phyloP scores from a whole-genome alignment of 1,139 yeast species.

The Saccharomyces hybrid region DNA sequence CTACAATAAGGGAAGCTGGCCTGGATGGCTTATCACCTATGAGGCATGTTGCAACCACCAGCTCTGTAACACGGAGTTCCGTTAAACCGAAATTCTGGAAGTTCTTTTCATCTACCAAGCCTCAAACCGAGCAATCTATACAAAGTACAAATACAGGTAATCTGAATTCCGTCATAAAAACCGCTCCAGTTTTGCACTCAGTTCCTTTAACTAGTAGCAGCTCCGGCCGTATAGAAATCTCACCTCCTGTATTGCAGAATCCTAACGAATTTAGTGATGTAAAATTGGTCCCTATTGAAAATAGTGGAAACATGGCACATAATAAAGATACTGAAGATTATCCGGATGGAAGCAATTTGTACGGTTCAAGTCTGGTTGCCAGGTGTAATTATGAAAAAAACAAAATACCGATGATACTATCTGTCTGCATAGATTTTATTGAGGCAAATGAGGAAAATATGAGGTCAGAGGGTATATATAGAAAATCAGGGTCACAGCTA shows the following conservation, averaged over 20 bases:
- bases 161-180: background rate
- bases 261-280: constrained; percentile 31
- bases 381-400: constrained; percentile 55
- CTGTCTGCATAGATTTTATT: constrained; percentile 69
- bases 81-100: constrained; percentile 25
- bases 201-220: background rate
- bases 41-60: background rate
- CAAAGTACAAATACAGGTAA: background rate
- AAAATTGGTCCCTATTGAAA: constrained; percentile 23
- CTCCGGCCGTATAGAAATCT: constrained; percentile 20
- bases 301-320: constrained; percentile 10
- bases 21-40: background rate
- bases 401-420: constrained; percentile 60
- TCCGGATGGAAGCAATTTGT: constrained; percentile 15
- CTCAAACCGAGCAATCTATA: background rate
- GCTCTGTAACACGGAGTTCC: constrained; percentile 4
- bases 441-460: constrained; percentile 54
- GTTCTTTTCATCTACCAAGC: constrained; percentile 8
- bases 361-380: constrained; percentile 40
- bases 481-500: constrained; percentile 86
- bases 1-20: no score
- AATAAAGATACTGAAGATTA: constrained; percentile 4
- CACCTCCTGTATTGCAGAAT: constrained; percentile 32
- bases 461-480: constrained; percentile 75
- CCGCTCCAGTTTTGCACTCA: background rate